Conservation (phyloP, 2,329 filamentous ascomycete genomes). For the Pseudohalonectria lignicola region DNA sequence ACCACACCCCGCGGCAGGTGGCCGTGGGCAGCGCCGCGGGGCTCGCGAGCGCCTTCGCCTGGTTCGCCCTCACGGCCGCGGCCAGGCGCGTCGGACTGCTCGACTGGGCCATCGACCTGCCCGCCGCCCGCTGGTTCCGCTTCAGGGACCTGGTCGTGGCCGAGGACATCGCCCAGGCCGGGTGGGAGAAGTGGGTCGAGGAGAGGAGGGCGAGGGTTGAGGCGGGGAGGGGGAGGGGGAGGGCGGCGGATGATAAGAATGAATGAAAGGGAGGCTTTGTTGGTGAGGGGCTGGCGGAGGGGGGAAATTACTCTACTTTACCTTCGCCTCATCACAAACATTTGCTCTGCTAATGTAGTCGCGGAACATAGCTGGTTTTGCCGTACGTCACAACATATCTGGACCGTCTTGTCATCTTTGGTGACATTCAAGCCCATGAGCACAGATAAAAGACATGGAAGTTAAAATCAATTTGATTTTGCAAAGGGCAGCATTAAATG, state of each 20-base stretch:
- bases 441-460: too few relatives aligned
- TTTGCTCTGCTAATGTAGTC: too few relatives aligned
- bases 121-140: conserved; percentile 53
- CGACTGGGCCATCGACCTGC: conserved; percentile 58
- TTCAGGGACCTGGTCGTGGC: conserved; percentile 75
- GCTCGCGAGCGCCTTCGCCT: conserved; percentile 56
- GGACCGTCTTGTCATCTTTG: too few relatives aligned
- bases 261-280: neutral
- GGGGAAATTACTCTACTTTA: too few relatives aligned
- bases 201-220: conserved; percentile 28
- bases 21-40: conserved; percentile 68
- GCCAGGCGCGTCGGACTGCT: conserved; percentile 59
- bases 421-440: too few relatives aligned
- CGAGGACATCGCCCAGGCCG: conserved; percentile 82
- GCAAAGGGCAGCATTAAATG: too few relatives aligned
- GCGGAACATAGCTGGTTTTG: too few relatives aligned
- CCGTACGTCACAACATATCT: too few relatives aligned
- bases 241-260: conserved; percentile 22
- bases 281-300: neutral
- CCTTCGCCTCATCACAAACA: too few relatives aligned
- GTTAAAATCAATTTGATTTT: too few relatives aligned
- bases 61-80: conserved; percentile 65
- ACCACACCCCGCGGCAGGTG: conserved; percentile 85
- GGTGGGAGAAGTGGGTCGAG: conserved; percentile 85
- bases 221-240: too few relatives aligned